Conservation (phyloP, 768 basidiomycete species). For the Suillus americanus region DNA sequence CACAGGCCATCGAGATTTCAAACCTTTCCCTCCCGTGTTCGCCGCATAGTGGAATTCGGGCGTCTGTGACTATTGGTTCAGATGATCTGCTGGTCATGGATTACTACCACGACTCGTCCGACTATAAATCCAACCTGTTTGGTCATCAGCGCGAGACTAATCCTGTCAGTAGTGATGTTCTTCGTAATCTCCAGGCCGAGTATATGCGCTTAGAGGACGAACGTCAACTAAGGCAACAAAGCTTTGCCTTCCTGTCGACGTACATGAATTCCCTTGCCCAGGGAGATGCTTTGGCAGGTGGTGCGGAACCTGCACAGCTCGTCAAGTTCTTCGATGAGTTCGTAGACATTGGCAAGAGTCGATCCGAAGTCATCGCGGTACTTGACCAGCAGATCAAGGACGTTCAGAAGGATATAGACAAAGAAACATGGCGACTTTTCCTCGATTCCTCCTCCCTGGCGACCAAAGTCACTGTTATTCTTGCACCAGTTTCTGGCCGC, state of each 20-base stretch:
- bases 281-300: constrained; percentile 11
- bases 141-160: background rate
- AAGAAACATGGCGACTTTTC: constrained; percentile 13
- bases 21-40: constrained; percentile 12
- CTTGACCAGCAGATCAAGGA: constrained; percentile 17
- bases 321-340: constrained; percentile 23
- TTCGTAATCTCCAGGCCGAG: constrained; percentile 13
- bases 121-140: background rate
- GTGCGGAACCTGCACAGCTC: constrained; percentile 18
- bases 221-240: constrained; percentile 18
- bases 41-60: constrained; percentile 3
- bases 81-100: constrained; percentile 17
- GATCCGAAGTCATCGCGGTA: constrained; percentile 16
- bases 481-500: constrained; percentile 6
- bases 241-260: constrained; percentile 24
- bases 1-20: constrained; percentile 15
- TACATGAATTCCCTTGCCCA: constrained; percentile 28
- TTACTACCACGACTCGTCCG: constrained; percentile 6
- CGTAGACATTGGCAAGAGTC: constrained; percentile 18
- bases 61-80: constrained; percentile 14
- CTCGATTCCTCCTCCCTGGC: background rate
- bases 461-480: constrained; percentile 10
- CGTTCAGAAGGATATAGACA: constrained; percentile 10
- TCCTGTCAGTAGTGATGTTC: background rate
- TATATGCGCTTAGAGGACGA: constrained; percentile 18